Percentiles rank a stretch among this genome's conserved stretches.
These are phyloP conservation scores for Diplodia seriata DNA, from an alignment of 2,329 filamentous ascomycete species.

Conservation along the genomic window DNA sequence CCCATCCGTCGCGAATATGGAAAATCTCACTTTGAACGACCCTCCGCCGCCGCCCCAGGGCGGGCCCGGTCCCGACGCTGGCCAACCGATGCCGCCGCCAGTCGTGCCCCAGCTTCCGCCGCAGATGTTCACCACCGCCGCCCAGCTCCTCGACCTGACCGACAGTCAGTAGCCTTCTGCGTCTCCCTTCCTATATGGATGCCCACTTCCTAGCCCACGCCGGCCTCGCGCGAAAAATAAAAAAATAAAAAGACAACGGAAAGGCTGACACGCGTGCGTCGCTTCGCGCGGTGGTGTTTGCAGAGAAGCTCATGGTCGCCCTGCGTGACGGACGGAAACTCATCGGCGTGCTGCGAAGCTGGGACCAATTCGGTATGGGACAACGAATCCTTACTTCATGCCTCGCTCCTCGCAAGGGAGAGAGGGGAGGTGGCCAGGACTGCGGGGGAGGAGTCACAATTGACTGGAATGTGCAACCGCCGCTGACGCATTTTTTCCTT, in stretches of 20 bases:
- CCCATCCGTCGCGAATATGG: slow-evolving; percentile 29
- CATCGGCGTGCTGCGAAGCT: slow-evolving; percentile 89
- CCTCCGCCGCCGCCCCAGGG: slow-evolving; percentile 20
- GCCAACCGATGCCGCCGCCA: slow-evolving; percentile 42
- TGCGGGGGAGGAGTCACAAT: background rate
- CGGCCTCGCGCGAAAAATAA: background rate
- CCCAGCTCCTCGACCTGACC: slow-evolving; percentile 92
- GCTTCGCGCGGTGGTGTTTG: slow-evolving; percentile 27
- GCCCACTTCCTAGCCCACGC: background rate
- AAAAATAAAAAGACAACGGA: background rate
- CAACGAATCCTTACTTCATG: background rate
- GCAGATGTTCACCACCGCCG: slow-evolving; percentile 98
- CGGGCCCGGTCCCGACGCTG: slow-evolving; percentile 17
- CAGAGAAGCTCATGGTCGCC: slow-evolving; percentile 93
- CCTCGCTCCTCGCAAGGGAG: background rate
- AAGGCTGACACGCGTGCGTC: background rate
- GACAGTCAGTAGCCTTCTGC: slow-evolving; percentile 74
- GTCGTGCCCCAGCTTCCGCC: slow-evolving; percentile 73
- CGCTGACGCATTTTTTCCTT: background rate
- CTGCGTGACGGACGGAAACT: slow-evolving; percentile 93
- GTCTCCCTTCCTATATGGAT: background rate
- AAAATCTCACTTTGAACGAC: slow-evolving; percentile 34
- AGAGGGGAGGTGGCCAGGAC: background rate
- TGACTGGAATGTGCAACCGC: background rate
- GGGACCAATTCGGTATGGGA: slow-evolving; percentile 91